phyloP scores from a whole-genome alignment of 805 yeast species.

The Yarrowia sp. region DNA sequence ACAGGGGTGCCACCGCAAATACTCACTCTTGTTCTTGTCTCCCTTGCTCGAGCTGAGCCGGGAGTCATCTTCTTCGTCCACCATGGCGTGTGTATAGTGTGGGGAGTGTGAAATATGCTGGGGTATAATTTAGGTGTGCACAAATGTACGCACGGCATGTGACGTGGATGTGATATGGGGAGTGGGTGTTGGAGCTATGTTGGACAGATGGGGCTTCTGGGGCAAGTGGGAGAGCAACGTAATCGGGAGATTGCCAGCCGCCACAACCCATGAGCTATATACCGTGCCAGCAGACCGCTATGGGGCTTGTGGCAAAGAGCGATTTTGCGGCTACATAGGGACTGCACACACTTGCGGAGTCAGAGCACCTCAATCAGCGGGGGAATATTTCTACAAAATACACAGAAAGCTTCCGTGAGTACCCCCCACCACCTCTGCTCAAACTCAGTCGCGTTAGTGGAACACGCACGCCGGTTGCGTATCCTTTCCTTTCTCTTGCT shows the following conservation, averaged over 20 bases:
- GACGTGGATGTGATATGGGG: conserved; percentile 26
- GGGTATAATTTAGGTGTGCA: conserved; percentile 39
- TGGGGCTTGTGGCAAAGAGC: conserved; percentile 3
- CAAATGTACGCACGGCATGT: conserved; percentile 38
- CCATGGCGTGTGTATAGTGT: conserved; percentile 38
- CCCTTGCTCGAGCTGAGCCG: conserved; percentile 39
- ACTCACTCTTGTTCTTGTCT: conserved; percentile 39
- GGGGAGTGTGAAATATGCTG: conserved; percentile 38
- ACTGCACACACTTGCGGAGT: no score
- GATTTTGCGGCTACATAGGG: conserved; percentile 7
- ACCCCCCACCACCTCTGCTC: not conserved
- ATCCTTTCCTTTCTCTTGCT: not conserved
- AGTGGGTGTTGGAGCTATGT: not conserved
- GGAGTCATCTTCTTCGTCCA: conserved; percentile 39
- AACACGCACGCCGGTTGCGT: conserved; percentile 3
- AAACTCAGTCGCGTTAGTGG: conserved; percentile 25
- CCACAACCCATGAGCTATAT: no score
- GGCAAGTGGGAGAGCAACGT: conserved; percentile 4
- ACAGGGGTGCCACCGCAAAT: not conserved
- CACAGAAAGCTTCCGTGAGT: no score
- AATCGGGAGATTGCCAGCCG: no score
- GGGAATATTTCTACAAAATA: no score
- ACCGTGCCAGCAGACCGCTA: no score
- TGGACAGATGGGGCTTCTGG: not conserved
- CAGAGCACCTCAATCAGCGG: no score